Conservation (phyloP, 225 moss, liverwort and hornwort species). For the Marchantia paleacea region DNA sequence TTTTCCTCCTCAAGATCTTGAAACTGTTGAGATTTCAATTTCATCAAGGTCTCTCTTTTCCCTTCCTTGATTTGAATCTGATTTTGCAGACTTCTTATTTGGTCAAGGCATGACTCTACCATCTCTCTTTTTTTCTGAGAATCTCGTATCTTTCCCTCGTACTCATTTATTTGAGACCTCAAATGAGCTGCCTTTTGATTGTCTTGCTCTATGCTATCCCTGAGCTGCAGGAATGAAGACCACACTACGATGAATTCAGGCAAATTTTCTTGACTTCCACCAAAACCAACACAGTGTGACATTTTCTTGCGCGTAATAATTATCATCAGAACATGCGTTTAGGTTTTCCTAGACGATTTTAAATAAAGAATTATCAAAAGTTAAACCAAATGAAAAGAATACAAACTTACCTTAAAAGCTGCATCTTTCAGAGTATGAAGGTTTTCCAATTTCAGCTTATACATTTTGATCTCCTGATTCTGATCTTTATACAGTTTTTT, state of each 20-base stretch:
- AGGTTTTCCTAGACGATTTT: too few relatives aligned
- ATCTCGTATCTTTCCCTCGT: conserved; percentile 60
- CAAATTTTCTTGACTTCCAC: background rate
- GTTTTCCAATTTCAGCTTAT: conserved; percentile 90
- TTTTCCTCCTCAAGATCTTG: conserved; percentile 66
- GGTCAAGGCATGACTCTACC: conserved; percentile 56
- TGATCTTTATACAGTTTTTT: conserved; percentile 98
- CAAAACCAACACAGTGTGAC: background rate
- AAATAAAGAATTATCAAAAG: too few relatives aligned
- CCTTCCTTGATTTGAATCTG: conserved; percentile 52
- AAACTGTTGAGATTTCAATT: conserved; percentile 70
- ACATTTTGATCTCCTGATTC: conserved; percentile 92
- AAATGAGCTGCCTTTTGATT: conserved; percentile 72
- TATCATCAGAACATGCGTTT: too few relatives aligned
- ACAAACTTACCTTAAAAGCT: conserved; percentile 68
- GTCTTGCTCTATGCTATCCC: conserved; percentile 82
- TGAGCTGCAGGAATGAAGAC: conserved; percentile 50
- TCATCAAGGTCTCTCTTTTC: conserved; percentile 65
- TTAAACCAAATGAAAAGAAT: background rate
- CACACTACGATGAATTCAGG: background rate
- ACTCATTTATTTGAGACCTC: conserved; percentile 64
- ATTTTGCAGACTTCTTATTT: conserved; percentile 41
- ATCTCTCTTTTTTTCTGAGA: conserved; percentile 45
- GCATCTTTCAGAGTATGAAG: conserved; percentile 89
- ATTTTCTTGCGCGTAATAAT: too few relatives aligned